Evolutionary conservation across 768 basidiomycete genomes (phyloP).

Genomic region (Russula emetica): DNA sequence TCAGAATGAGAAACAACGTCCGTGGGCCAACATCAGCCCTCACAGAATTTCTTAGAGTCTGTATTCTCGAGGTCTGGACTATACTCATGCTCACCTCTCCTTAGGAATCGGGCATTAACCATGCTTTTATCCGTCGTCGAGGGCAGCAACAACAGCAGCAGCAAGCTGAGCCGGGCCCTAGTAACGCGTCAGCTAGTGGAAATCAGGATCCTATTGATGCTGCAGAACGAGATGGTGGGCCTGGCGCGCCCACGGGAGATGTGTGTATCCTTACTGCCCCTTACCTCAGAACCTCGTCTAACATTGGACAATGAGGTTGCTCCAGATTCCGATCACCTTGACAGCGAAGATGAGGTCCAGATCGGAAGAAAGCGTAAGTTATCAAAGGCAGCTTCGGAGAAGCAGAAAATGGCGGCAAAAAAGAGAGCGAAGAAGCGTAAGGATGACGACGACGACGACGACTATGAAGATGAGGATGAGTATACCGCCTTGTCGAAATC

Average conservation of each 20-base stretch:
- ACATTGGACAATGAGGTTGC: constrained; percentile 9
- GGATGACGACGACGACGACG: constrained; percentile 38
- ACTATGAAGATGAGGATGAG: constrained; percentile 54
- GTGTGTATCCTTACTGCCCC: background rate
- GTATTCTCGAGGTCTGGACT: constrained; percentile 17
- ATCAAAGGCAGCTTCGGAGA: constrained; percentile 32
- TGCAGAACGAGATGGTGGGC: constrained; percentile 28
- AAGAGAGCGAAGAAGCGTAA: constrained; percentile 39
- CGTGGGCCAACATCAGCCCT: constrained; percentile 80
- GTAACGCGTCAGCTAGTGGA: constrained; percentile 31
- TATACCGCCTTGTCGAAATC: constrained; percentile 59
- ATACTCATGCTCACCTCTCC: background rate
- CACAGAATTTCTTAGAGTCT: constrained; percentile 73
- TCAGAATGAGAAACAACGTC: constrained; percentile 48
- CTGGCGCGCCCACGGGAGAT: constrained; percentile 14
- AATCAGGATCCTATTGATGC: constrained; percentile 24
- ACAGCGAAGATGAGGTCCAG: constrained; percentile 15
- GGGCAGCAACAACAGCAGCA: constrained; percentile 34
- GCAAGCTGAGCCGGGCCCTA: constrained; percentile 47
- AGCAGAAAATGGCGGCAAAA: constrained; percentile 32
- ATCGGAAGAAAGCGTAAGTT: constrained; percentile 26
- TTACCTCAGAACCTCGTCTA: background rate
- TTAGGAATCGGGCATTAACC: constrained; percentile 53
- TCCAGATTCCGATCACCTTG: constrained; percentile 26
- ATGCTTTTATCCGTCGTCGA: constrained; percentile 40